Evolutionary conservation across 352 stramenopile genomes (phyloP), one percentile per base, ranked within the genome.

Genomic region (Pythium guiyangense): DNA sequence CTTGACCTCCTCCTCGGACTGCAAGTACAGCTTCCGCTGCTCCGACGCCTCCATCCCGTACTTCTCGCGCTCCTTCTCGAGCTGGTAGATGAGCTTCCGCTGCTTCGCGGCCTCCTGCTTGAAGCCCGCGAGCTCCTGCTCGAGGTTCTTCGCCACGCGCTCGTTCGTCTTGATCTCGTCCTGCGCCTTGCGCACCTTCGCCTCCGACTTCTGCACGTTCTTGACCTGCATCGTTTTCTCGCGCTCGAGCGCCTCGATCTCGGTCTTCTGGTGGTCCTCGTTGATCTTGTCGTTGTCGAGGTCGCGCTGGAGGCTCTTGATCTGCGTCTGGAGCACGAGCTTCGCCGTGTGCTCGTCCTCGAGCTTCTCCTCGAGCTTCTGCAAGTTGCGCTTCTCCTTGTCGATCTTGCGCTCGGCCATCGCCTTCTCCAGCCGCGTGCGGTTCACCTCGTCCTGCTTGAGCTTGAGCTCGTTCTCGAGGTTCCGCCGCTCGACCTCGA

Each of bases 11-110:
- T 88, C 81, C 64, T 97, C 83, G 10, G 86, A 71, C 54, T 94
- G 72, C 37, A 92, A 60, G 58, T 92, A 96, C 46, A 95, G 58
- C 39, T 89, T 87, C 34, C 83, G 83, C 59, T 96, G 90, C 60
- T 94, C 82, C 2, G 73, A 74, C n/a, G 82, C 82, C 43, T 94
- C 84, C 62, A 90, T 88, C 8, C 90, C 90, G 63, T 97, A 90
- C 64, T 96, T 95, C 64, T 97, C 92, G 10, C 90, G 84, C 62
- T 98, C 92, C 57, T 96, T 95, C 70, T 98, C 93, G 4, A 98
- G 73, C 54, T 96, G 82, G 49, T 95, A 94, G 25, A 96, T 92
- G 22, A 95, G 67, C 63, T 97, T 96, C 40, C 86, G 75, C 63
- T 97, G 85, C 62, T 96, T 97, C 4, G 77, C 64, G 0, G 86